phyloP scores from a whole-genome alignment of 2,329 filamentous ascomycete species.

The Ascochyta koolunga region DNA sequence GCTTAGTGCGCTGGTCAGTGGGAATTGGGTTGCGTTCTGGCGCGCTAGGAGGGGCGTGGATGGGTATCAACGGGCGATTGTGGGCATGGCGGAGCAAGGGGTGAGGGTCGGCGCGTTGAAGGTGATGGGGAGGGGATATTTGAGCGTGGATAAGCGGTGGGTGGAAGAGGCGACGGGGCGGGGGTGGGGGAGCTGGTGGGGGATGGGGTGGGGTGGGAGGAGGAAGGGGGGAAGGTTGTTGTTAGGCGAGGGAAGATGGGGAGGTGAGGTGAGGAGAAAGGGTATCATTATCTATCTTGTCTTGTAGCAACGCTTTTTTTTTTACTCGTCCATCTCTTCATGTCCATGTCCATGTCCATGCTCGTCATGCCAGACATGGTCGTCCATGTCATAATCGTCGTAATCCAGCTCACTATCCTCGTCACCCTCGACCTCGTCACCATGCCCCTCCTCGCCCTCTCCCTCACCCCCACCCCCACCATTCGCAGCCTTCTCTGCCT shows the following conservation, averaged over 20 bases:
- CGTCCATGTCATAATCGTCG: constrained; percentile 56
- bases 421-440: constrained; percentile 57
- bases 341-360: constrained; percentile 54
- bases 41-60: constrained; percentile 74
- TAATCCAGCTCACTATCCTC: constrained; percentile 57
- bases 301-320: constrained; percentile 10
- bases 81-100: constrained; percentile 80
- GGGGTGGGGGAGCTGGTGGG: constrained; percentile 74
- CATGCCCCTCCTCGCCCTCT: constrained; percentile 50
- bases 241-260: constrained; percentile 67
- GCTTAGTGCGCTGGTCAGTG: constrained; percentile 73
- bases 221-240: constrained; percentile 71
- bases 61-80: constrained; percentile 76
- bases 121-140: constrained; percentile 82
- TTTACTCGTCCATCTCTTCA: constrained; percentile 54
- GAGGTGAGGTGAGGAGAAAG: constrained; percentile 15
- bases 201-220: constrained; percentile 85
- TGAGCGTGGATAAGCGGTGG: constrained; percentile 71
- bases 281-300: constrained; percentile 39
- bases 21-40: constrained; percentile 84
- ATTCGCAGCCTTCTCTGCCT: constrained; percentile 61
- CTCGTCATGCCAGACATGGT: constrained; percentile 60
- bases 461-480: constrained; percentile 51
- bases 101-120: constrained; percentile 80
- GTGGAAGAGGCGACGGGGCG: constrained; percentile 72